Base-by-base conservation (phyloP, 2,329 filamentous ascomycete genomes). In the Botrytis medusae region DNA sequence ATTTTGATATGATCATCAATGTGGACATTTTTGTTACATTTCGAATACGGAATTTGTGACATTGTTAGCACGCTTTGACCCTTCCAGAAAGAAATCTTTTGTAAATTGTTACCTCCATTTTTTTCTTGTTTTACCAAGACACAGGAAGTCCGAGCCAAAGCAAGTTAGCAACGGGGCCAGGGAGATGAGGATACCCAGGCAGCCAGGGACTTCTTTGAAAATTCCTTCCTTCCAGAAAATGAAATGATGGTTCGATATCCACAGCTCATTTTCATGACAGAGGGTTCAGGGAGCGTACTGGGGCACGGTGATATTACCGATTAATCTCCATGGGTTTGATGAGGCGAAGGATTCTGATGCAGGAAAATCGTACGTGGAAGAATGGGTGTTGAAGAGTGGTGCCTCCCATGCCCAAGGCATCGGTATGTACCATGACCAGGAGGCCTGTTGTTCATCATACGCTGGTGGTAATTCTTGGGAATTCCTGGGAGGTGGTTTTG, bases 321-420 rank as follows among this genome's bases (percentile, higher is more conserved):
- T 54, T 29, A 67, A 54, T 67, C n/a, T 54, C 46, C 64, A 57
- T 54, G 64, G 64, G 25, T 20, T n/a, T 40, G n/a, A 29, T 2
- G 25, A 68, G 48, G 34, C 25, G 48, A 57, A 68, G 65, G 65
- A 57, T 68, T 54, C 46, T 14, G 34, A 42, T 68, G 64, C 64
- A 68, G 64, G 64, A 54, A 18, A 22, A 40, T 51, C 14, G 46
- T 54, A 16, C 64, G 48, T 16, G 32, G 25, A 67, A n/a, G 32
- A 67, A 54, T 54, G 32, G 25, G 46, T 40, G 46, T 34, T 40
- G 46, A 46, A 68, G 48, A 22, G 9, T 59, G 65, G 37, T 32
- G 51, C 25, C 65, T 72, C 59, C 75, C 75, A 76, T 76, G 73
- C 62, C 70, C 72, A 59, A 67, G 75, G 74, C 72, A 61, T 74